These are phyloP conservation scores for Yarrowia yakushimensis DNA, from an alignment of 805 yeast genomes.

Conservation along the genomic window DNA sequence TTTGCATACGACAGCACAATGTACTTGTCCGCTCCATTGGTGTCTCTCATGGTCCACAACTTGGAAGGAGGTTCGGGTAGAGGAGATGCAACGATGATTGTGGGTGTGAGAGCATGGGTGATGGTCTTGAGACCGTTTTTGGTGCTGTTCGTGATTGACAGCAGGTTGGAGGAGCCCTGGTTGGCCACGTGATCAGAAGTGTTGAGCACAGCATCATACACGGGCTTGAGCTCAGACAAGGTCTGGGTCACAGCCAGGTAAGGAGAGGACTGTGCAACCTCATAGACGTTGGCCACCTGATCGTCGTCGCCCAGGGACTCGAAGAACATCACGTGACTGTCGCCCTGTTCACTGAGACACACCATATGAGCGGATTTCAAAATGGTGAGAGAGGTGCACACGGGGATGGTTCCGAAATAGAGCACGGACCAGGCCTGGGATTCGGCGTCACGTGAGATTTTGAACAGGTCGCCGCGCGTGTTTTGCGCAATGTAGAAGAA, in stretches of 20 bases:
- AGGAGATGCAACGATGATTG: constrained; percentile 64
- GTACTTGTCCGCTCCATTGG: constrained; percentile 47
- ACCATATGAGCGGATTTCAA: constrained; percentile 74
- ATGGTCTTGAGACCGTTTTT: constrained; percentile 36
- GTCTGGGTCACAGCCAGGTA: constrained; percentile 17
- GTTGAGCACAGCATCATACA: constrained; percentile 50
- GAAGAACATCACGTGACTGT: constrained; percentile 72
- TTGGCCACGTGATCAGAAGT: constrained; percentile 24
- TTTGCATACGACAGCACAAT: constrained; percentile 63
- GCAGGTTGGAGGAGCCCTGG: background rate
- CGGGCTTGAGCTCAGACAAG: background rate
- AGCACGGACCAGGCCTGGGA: constrained; percentile 44
- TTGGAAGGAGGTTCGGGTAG: constrained; percentile 62
- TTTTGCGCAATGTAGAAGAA: constrained; percentile 72
- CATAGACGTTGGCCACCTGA: constrained; percentile 30
- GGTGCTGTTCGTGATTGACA: background rate
- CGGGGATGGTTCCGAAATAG: constrained; percentile 76
- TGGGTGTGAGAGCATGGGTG: constrained; percentile 40
- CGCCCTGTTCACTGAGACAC: constrained; percentile 59
- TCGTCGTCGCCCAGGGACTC: constrained; percentile 64
- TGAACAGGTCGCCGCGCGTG: constrained; percentile 70
- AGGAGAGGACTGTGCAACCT: background rate
- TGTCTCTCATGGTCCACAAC: constrained; percentile 58
- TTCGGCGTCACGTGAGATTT: constrained; percentile 49
- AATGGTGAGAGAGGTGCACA: constrained; percentile 53